phyloP scores from a whole-genome alignment of 148 eudicot genomes.

The Arctostaphylos glauca region DNA sequence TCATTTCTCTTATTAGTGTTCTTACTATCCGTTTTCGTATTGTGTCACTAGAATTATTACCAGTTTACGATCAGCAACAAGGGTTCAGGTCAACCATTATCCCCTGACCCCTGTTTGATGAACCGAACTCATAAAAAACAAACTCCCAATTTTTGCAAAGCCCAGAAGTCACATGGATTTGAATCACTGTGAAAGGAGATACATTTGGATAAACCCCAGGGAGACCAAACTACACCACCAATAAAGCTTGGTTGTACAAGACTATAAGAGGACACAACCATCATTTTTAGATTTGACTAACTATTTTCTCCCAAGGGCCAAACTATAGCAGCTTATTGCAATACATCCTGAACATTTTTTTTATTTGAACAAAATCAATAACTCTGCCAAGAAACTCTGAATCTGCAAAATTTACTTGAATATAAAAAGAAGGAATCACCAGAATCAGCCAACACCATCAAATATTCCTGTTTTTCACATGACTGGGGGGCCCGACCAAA shows the following conservation, averaged over 20 bases:
- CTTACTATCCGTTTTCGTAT: background rate
- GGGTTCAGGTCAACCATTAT: background rate
- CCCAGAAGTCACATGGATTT: background rate
- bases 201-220: background rate
- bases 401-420: background rate
- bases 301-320: background rate
- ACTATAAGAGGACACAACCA: conserved; percentile 2
- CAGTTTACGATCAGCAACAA: background rate
- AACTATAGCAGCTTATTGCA: background rate
- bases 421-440: background rate
- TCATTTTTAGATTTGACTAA: no score
- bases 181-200: background rate
- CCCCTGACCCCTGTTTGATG: background rate
- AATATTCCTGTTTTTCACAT: background rate
- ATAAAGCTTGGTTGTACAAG: background rate
- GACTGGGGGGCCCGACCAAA: background rate
- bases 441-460: background rate
- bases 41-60: background rate
- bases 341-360: background rate
- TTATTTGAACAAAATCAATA: background rate
- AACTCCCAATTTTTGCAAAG: background rate
- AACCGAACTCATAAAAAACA: background rate
- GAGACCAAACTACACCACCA: background rate
- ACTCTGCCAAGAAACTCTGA: background rate
- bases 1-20: background rate